Evolutionary conservation across 2,329 filamentous ascomycete genomes (phyloP).

Genomic region (Phaeophleospora eucalypticola): DNA sequence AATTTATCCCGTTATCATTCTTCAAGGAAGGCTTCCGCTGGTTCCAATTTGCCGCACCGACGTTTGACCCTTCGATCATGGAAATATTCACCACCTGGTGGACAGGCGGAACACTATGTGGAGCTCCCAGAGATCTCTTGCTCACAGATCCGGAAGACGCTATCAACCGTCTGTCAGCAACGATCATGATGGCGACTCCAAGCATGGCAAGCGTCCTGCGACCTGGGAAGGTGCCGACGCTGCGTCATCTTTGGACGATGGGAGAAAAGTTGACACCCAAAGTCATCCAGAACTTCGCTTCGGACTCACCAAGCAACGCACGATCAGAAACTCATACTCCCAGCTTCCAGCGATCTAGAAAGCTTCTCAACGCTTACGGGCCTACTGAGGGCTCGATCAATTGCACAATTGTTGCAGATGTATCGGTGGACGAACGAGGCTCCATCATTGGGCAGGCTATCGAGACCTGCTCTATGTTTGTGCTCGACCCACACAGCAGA

Average conservation of each 20-base stretch:
- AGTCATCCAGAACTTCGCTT: slow-evolving; percentile 16
- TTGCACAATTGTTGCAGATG: slow-evolving; percentile 11
- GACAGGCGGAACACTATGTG: slow-evolving; percentile 18
- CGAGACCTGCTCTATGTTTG: slow-evolving; percentile 10
- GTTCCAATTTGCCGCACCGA: slow-evolving; percentile 16
- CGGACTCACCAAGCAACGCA: slow-evolving; percentile 6
- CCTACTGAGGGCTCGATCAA: slow-evolving; percentile 18
- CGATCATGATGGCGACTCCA: slow-evolving; percentile 17
- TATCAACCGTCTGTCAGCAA: slow-evolving; percentile 12
- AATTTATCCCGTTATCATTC: slow-evolving; percentile 9
- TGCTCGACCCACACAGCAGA: slow-evolving; percentile 2
- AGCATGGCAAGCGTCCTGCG: slow-evolving; percentile 15
- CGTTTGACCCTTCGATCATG: slow-evolving; percentile 17
- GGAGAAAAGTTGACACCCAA: slow-evolving; percentile 14
- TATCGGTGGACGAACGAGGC: slow-evolving; percentile 7
- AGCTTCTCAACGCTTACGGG: slow-evolving; percentile 17
- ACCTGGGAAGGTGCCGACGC: slow-evolving; percentile 9
- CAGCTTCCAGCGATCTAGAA: slow-evolving; percentile 6
- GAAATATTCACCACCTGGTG: slow-evolving; percentile 21
- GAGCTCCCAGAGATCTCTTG: slow-evolving; percentile 11
- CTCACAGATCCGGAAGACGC: slow-evolving; percentile 11
- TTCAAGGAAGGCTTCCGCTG: slow-evolving; percentile 15
- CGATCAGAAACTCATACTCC: slow-evolving; percentile 6
- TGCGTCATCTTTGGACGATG: slow-evolving; percentile 17
- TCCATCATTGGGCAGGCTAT: slow-evolving; percentile 11